Evolutionary conservation across 2,329 filamentous ascomycete species (phyloP), one percentile per base, ranked within the genome.

Genomic region (Calonectria fujianensis): DNA sequence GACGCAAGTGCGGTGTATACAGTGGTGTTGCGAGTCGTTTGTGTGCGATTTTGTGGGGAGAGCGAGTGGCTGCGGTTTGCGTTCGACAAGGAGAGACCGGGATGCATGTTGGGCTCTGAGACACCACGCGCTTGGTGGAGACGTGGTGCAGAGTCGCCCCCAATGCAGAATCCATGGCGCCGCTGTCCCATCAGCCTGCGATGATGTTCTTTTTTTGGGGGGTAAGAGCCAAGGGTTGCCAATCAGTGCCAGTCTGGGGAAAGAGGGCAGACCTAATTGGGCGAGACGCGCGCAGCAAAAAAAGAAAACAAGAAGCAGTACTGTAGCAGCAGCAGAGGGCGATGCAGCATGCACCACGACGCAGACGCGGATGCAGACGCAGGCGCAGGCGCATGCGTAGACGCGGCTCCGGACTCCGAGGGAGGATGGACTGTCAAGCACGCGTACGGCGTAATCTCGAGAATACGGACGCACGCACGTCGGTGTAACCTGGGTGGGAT

Each of bases 121-220:
- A 80, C 76, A 77, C 74, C 72, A 79, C 78, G 78, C 77, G 73
- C 72, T 70, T 70, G 64, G 76, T 76, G 68, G 75, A 61, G 65
- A 69, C 65, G 31, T 29, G n/a, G 35, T 69, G 64, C 54, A 68
- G 50, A 57, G 35, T 31, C 39, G 39, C 41, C 52, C 51, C 66
- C 39, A 54, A 48, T 48, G 69, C 48, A 65, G 35, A 54, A 31
- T 32, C n/a, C 63, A 64, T 65, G 57, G 57, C 35, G 52, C 67
- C 24, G 52, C 24, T 29, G 57, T 41, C 57, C 57, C 57, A 63
- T 63, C 20, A 16, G 35, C 27, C n/a, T 48, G 45, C n/a, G 45
- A 13, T 48, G 45, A 45, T 24, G 13, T 29, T 48, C 37, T 48
- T 41, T 32, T 65, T 45, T 32, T 29, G 61, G 61, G n/a, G 24